phyloP scores from a whole-genome alignment of 2,329 filamentous ascomycete species.

The Trichoderma simmonsii region DNA sequence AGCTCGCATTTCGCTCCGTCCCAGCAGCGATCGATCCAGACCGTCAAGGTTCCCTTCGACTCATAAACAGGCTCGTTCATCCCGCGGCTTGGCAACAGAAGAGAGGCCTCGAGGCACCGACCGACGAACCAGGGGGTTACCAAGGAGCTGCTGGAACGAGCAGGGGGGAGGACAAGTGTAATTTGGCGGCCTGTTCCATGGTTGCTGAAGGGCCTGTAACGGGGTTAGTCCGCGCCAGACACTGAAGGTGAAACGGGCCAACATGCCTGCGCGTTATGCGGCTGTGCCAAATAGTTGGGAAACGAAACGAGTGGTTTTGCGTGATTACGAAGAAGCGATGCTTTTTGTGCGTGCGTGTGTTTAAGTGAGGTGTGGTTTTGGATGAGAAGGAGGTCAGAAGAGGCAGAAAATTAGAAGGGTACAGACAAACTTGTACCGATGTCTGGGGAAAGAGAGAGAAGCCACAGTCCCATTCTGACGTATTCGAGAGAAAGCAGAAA shows the following conservation, averaged over 20 bases:
- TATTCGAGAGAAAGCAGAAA: background rate
- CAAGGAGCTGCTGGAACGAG: background rate
- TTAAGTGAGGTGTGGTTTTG: background rate
- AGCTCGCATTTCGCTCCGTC: background rate
- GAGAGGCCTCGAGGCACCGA: background rate
- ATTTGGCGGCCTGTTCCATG: background rate
- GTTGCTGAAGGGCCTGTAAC: background rate
- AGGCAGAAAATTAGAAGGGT: background rate
- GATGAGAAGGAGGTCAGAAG: background rate
- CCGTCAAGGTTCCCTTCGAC: background rate
- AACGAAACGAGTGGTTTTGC: background rate
- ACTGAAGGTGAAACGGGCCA: conserved; percentile 2
- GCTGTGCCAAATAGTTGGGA: background rate
- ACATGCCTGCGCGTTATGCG: background rate
- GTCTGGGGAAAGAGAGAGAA: background rate
- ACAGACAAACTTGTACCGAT: background rate
- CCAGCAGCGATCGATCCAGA: background rate
- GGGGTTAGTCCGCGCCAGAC: background rate
- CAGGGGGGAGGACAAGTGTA: background rate
- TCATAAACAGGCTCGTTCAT: background rate
- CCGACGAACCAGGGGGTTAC: background rate
- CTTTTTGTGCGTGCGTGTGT: background rate
- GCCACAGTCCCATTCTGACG: background rate
- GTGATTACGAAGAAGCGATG: background rate
- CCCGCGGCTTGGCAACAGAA: background rate